Base-by-base conservation (phyloP, 352 stramenopile genomes). In the Phytophthora hibernalis region DNA sequence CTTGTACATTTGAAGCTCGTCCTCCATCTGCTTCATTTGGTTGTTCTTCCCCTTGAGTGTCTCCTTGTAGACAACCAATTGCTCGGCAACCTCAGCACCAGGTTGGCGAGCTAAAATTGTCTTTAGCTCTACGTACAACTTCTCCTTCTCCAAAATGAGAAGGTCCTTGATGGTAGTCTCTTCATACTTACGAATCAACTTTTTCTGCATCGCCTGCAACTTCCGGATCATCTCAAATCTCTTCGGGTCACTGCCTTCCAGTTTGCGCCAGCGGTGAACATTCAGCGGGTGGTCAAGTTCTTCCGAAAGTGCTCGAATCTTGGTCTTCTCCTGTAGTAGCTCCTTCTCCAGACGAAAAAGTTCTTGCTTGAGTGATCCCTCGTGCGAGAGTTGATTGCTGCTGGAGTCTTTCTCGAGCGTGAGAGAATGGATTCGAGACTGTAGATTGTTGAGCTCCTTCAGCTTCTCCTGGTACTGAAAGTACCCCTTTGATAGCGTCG, bases 1-100 rank as follows among this genome's bases (percentile, higher is more conserved):
- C 69, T 97, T 97, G 78, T 98, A 98, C 86, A 98, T 95, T 18
- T 84, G 76, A 26, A 98, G 84, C 64, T 98, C 92, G n/a, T 88
- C 74, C 37, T 96, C 88, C 87, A 98, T 97, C 26, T 85, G 62
- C 54, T 81, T 83, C 76, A 92, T 89, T 63, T 93, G 85, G 21
- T 68, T 74, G 31, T 84, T 67, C 57, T 97, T 97, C 22, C 88
- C 76, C 60, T 97, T 97, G 35, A 98, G 72, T 1, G 88, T 97
- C 43, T 93, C 76, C 60, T 93, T 82, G 77, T 97, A 97, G 7
- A 93, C 69, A 10, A 76, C 69, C 5, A 98, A 68, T 65, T 98
- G 93, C 59, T 97, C 89, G 21, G 80, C 79, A 21, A 97, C 89
- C 58, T 97, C 89, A 20, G 87, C 83, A 10, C 91, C 91, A 16